Evolutionary conservation across 108 stramenopile species (phyloP).

Genomic region (Mayamaea pseudoterrestris): DNA sequence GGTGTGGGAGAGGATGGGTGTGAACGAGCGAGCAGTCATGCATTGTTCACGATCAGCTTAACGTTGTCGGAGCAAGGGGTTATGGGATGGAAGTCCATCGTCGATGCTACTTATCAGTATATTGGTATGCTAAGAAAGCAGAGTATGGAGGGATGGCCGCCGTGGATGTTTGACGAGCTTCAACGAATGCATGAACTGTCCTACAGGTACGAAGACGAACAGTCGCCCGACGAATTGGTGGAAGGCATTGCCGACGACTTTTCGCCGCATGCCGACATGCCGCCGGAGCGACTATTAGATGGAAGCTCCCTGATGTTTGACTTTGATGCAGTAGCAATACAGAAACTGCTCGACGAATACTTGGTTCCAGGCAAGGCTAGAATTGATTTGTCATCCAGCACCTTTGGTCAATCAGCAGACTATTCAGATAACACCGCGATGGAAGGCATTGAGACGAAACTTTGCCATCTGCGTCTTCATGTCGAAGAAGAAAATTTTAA

Average conservation of each 20-base stretch:
- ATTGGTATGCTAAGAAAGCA: conserved; percentile 65
- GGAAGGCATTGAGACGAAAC: conserved; percentile 6
- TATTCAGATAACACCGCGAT: conserved; percentile 7
- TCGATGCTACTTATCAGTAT: conserved; percentile 50
- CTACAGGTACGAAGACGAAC: conserved; percentile 59
- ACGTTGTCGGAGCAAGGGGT: conserved; percentile 59
- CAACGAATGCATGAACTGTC: conserved; percentile 54
- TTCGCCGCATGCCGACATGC: conserved; percentile 47
- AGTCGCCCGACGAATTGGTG: conserved; percentile 59
- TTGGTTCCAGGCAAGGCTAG: conserved; percentile 55
- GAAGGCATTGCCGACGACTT: conserved; percentile 61
- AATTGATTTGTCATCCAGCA: conserved; percentile 61
- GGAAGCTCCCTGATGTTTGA: conserved; percentile 57
- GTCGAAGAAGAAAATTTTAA: conserved; percentile 7
- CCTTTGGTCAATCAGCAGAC: conserved; percentile 51
- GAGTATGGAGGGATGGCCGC: conserved; percentile 40
- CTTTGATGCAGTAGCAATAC: conserved; percentile 33
- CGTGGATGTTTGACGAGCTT: conserved; percentile 74
- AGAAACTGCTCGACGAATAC: conserved; percentile 39
- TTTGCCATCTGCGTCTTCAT: no score
- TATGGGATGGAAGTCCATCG: conserved; percentile 47
- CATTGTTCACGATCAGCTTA: conserved; percentile 53
- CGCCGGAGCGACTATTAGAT: conserved; percentile 64
- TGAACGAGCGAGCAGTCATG: conserved; percentile 55
- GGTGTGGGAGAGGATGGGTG: conserved; percentile 66